A percentile compares a stretch with the other conserved stretches of the same genome.
phyloP scores from a whole-genome alignment of 495 filamentous ascomycete species.

The Lophiotrema nucula region DNA sequence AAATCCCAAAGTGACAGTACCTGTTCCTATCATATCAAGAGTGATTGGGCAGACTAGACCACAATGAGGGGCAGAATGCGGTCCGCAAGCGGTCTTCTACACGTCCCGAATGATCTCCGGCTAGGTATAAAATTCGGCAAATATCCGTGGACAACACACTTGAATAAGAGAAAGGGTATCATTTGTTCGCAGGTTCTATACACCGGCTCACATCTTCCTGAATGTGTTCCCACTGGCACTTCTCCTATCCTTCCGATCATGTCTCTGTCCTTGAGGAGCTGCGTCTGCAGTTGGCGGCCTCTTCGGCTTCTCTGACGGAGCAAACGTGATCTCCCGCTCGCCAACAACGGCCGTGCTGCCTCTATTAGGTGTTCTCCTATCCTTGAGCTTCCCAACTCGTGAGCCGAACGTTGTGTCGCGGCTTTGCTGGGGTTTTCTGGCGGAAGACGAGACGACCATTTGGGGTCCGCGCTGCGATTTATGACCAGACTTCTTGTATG shows the following conservation, averaged over 20 bases:
- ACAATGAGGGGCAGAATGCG: too few relatives aligned
- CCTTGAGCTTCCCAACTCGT: conserved; percentile 55
- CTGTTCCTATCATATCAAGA: too few relatives aligned
- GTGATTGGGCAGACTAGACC: too few relatives aligned
- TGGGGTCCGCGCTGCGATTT: conserved; percentile 46
- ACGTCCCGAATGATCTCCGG: too few relatives aligned
- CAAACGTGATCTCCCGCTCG: conserved; percentile 84
- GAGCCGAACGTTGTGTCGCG: conserved; percentile 69
- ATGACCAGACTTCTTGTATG: conserved; percentile 57
- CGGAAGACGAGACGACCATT: conserved; percentile 59
- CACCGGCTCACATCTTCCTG: conserved; percentile 56
- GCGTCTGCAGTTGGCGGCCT: conserved; percentile 34
- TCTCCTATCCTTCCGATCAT: conserved; percentile 53
- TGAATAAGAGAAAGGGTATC: conserved; percentile 22
- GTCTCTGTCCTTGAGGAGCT: conserved; percentile 20
- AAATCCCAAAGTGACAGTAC: too few relatives aligned
- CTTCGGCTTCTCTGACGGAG: conserved; percentile 61
- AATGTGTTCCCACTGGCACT: conserved; percentile 75
- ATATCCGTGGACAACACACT: too few relatives aligned
- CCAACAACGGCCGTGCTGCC: conserved; percentile 63
- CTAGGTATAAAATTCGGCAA: too few relatives aligned
- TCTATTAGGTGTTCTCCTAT: conserved; percentile 41
- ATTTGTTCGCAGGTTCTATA: neutral
- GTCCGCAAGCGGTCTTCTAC: too few relatives aligned
- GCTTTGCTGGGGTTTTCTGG: conserved; percentile 41